Evolutionary conservation across 2,329 filamentous ascomycete genomes (phyloP), one percentile per base, ranked within the genome.

Genomic region (Colletotrichum sp.): DNA sequence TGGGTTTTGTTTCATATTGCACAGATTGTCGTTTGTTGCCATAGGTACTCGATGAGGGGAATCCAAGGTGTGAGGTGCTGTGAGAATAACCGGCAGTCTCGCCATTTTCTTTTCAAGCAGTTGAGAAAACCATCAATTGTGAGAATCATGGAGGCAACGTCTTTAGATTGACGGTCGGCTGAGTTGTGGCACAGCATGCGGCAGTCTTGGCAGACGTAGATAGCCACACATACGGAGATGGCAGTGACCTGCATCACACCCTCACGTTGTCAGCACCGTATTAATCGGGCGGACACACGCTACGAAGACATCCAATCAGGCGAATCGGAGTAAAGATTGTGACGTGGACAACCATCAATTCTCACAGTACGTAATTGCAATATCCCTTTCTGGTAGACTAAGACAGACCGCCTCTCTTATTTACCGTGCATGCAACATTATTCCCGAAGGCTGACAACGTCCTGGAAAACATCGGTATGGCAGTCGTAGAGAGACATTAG

Each of bases 41-140:
- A 3, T 36, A 36, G 34, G 34, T n/a, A 12, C 10, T 48, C 39
- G 9, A 48, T 4, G 39, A 10, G n/a, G 18, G 10, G 5, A 10
- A 10, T 10, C 0, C 16, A 44, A 44, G 3, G 18, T 48, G 1
- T 22, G n/a, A 52, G 6, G 18, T 52, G 44, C 12, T 22, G 10
- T 3, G 3, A 22, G 10, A 7, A 16, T 44, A 3, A 44, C 16
- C 36, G 8, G 2, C 36, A 44, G 2, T 55, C 3, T n/a, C 9
- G 0, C 1, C 3, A 22, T 44, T 44, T 0, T 44, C 5, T 10
- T n/a, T n/a, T n/a, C 0, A 44, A 10, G 12, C 52, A 16, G 12
- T 26, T 28, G 15, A 28, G 7, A 26, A 59, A 16, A 0, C 0
- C 2, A 16, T 59, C 4, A 13, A 59, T 28, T 10, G 6, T 9